phyloP scores from a whole-genome alignment of 768 basidiomycete species.

The Tulasnella sp. region DNA sequence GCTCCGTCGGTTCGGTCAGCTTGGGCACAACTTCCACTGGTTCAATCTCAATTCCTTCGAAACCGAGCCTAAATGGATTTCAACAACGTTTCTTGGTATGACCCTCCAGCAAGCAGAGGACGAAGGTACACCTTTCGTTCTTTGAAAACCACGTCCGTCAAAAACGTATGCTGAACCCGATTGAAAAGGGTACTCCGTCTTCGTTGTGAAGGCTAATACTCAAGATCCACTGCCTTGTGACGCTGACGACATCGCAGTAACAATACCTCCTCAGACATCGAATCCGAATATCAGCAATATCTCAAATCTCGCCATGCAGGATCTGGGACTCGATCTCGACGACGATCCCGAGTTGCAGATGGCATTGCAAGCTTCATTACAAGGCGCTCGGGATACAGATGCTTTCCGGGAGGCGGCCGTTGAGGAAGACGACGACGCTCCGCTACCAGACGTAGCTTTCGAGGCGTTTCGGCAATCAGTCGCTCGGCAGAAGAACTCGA shows the following conservation, averaged over 20 bases:
- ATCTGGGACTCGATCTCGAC: slow-evolving; percentile 41
- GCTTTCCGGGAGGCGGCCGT: not conserved
- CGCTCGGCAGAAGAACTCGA: slow-evolving; percentile 3
- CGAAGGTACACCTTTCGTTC: slow-evolving; percentile 48
- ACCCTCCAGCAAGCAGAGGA: slow-evolving; percentile 76
- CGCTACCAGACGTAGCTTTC: not conserved
- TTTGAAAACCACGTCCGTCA: slow-evolving; percentile 19
- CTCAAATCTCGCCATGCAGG: slow-evolving; percentile 17
- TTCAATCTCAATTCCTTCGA: slow-evolving; percentile 80
- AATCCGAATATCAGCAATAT: not conserved
- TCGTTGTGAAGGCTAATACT: slow-evolving; percentile 38
- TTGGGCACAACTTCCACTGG: slow-evolving; percentile 53
- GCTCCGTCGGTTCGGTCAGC: slow-evolving; percentile 62
- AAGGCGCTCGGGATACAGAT: not conserved
- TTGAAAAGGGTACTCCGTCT: slow-evolving; percentile 66
- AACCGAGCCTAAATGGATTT: slow-evolving; percentile 64
- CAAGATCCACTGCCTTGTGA: not conserved
- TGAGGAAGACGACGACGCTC: not conserved
- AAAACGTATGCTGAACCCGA: slow-evolving; percentile 12
- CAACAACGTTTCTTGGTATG: slow-evolving; percentile 74
- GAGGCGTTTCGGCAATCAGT: not conserved
- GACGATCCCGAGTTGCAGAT: slow-evolving; percentile 84
- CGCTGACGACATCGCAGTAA: slow-evolving; percentile 58
- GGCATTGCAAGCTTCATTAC: slow-evolving; percentile 46
- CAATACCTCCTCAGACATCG: slow-evolving; percentile 30